phyloP scores from a whole-genome alignment of 78 protist genomes.

The Polysphondylium violaceum region DNA sequence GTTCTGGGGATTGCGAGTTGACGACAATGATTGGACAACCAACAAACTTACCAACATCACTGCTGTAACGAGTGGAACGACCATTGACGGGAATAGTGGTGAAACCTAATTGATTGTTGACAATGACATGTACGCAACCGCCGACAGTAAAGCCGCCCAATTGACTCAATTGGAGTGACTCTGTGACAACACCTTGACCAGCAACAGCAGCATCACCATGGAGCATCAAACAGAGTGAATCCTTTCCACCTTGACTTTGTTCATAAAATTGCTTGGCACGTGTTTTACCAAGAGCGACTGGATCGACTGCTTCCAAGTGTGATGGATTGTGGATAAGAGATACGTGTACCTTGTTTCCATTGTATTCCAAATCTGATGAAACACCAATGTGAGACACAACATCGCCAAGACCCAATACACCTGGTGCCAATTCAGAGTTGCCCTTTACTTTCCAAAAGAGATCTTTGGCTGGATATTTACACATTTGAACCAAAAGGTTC shows the following conservation, averaged over 20 bases:
- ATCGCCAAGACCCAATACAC: constrained; percentile 90
- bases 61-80: constrained; percentile 83
- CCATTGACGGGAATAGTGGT: constrained; percentile 82
- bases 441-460: constrained; percentile 81
- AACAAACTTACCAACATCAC: constrained; percentile 87
- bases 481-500: constrained; percentile 79
- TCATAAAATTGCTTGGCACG: constrained; percentile 86
- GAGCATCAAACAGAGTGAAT: constrained; percentile 75
- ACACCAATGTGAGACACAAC: constrained; percentile 94
- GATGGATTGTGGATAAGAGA: constrained; percentile 95
- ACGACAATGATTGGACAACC: constrained; percentile 95
- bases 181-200: constrained; percentile 96
- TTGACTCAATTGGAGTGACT: constrained; percentile 86
- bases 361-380: constrained; percentile 16
- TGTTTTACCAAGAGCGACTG: constrained; percentile 93
- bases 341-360: constrained; percentile 52
- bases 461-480: constrained; percentile 59
- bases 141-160: constrained; percentile 83
- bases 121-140: constrained; percentile 94
- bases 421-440: constrained; percentile 62
- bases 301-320: constrained; percentile 96
- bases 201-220: constrained; percentile 98
- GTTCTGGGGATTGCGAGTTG: constrained; percentile 93
- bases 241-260: background rate
- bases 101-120: constrained; percentile 96